Conservation (phyloP, 2,329 filamentous ascomycete species). For the Phyllosticta capitalensis region DNA sequence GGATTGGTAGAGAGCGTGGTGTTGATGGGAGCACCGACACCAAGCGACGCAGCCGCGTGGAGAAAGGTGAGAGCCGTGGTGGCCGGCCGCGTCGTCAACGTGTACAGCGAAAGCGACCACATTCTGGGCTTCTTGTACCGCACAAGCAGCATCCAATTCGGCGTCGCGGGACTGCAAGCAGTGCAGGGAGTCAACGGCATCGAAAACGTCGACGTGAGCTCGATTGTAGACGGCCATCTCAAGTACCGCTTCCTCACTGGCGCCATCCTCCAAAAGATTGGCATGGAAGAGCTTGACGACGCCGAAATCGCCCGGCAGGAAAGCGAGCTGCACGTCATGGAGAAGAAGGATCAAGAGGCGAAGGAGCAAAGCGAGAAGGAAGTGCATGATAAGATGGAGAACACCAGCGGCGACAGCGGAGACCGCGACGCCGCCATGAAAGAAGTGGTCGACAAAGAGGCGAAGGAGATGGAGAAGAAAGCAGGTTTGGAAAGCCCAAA, state of each 20-base stretch:
- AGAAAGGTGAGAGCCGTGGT: conserved; percentile 67
- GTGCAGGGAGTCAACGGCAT: conserved; percentile 60
- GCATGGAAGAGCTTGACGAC: conserved; percentile 43
- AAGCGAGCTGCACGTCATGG: conserved; percentile 32
- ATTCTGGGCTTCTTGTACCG: conserved; percentile 82
- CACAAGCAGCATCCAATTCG: conserved; percentile 70
- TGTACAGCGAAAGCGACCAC: conserved; percentile 79
- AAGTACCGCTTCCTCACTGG: conserved; percentile 43
- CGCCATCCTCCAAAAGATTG: conserved; percentile 41
- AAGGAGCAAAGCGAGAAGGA: conserved; percentile 30
- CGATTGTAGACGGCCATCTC: conserved; percentile 42
- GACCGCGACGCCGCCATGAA: conserved; percentile 1
- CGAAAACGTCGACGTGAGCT: conserved; percentile 45
- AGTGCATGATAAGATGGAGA: conserved; percentile 3
- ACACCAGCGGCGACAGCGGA: not conserved
- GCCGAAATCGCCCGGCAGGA: conserved; percentile 39
- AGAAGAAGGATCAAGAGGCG: conserved; percentile 34
- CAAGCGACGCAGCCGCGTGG: conserved; percentile 65
- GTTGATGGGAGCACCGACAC: conserved; percentile 70
- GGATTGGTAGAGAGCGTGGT: conserved; percentile 77
- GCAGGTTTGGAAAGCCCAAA: not conserved
- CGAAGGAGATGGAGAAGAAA: conserved; percentile 5
- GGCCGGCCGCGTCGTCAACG: conserved; percentile 73
- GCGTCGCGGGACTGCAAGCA: conserved; percentile 73
- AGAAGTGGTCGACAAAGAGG: conserved; percentile 5